Percentiles rank a stretch among this genome's conserved stretches.
Conservation (phyloP, 305 asterid species). For the Striga hermonthica region DNA sequence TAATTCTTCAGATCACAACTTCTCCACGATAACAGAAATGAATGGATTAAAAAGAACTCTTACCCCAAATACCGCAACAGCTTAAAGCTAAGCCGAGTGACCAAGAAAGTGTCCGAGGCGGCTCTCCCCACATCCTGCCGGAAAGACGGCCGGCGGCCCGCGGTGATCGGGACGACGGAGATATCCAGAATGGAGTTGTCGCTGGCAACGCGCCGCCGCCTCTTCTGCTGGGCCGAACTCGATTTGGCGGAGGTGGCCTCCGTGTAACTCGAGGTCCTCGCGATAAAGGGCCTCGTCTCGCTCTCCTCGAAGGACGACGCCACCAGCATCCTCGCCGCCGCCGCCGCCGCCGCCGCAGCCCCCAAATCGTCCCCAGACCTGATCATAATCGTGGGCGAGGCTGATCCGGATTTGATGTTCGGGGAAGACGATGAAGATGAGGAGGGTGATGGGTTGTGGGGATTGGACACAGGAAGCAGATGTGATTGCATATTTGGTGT, state of each 20-base stretch:
- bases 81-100: slow-evolving; percentile 54
- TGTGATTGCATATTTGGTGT: slow-evolving; percentile 43
- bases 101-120: slow-evolving; percentile 52
- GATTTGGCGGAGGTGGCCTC: slow-evolving; percentile 28
- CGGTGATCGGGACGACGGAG: slow-evolving; percentile 34
- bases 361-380: neutral
- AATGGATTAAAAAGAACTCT: slow-evolving; percentile 7
- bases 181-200: slow-evolving; percentile 44
- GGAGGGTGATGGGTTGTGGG: neutral
- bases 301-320: slow-evolving; percentile 42
- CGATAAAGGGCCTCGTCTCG: slow-evolving; percentile 56
- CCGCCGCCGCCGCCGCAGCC: neutral
- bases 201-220: slow-evolving; percentile 64
- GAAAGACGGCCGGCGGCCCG: slow-evolving; percentile 36
- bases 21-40: neutral
- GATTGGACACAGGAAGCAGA: slow-evolving; percentile 13
- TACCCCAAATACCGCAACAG: slow-evolving; percentile 77
- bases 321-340: neutral
- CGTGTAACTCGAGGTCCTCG: slow-evolving; percentile 52
- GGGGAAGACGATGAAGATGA: slow-evolving; percentile 21
- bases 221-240: slow-evolving; percentile 45
- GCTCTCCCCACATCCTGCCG: slow-evolving; percentile 46
- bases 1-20: neutral
- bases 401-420: slow-evolving; percentile 29
- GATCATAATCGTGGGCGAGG: no score